A percentile compares a stretch with the other conserved stretches of the same genome.
Evolutionary conservation across 768 basidiomycete species (phyloP).

Genomic region (Pulveroboletus sp.): DNA sequence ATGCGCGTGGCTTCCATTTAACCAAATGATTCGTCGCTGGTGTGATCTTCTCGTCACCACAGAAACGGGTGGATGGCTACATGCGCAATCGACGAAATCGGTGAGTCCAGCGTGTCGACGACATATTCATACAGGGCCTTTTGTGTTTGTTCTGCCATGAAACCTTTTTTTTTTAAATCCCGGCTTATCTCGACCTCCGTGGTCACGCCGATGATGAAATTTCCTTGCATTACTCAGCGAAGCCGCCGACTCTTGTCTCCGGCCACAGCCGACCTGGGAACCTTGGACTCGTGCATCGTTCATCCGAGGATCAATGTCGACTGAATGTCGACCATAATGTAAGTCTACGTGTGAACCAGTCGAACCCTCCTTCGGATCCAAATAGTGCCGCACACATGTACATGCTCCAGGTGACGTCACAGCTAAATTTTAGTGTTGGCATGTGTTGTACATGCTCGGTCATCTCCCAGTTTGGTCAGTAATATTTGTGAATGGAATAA

Average conservation of each 20-base stretch:
- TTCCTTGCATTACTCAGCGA: background rate
- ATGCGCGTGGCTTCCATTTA: background rate
- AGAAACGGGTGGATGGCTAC: too few relatives aligned
- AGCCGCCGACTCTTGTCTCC: background rate
- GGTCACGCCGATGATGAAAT: background rate
- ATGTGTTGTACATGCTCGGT: too few relatives aligned
- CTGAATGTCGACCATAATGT: background rate
- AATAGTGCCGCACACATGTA: background rate
- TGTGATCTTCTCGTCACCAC: background rate
- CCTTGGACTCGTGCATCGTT: background rate
- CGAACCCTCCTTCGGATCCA: too few relatives aligned
- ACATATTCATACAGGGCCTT: background rate
- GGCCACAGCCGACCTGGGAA: background rate
- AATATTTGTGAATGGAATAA: too few relatives aligned
- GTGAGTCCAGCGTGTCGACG: background rate
- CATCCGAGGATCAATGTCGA: background rate
- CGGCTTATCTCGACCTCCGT: background rate
- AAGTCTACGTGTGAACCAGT: background rate
- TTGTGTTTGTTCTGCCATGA: too few relatives aligned
- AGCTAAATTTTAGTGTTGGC: background rate
- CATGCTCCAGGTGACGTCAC: background rate
- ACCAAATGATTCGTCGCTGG: background rate
- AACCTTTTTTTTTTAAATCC: background rate
- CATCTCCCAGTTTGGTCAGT: too few relatives aligned
- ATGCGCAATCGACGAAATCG: background rate